Percentiles rank a stretch among this genome's conserved stretches.
Evolutionary conservation across 805 yeast species (phyloP).

Genomic region (Scheffersomyces coipomensis): DNA sequence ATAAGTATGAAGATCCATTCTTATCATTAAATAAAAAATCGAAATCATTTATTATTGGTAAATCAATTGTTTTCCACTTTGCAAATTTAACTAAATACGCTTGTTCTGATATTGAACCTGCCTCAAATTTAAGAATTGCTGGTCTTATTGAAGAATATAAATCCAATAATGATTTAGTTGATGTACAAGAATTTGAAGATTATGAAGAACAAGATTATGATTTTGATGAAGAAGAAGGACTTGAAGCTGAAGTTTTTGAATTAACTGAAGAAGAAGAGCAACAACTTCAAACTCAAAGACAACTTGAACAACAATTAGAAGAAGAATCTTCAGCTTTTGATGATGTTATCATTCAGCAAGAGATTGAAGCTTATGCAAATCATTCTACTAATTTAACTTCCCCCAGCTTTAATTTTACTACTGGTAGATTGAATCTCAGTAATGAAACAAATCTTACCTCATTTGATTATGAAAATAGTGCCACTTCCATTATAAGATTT

Average conservation of each 20-base stretch:
- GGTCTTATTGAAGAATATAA: constrained; percentile 15
- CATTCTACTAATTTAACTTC: neutral
- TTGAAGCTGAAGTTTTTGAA: constrained; percentile 5
- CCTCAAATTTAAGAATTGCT: constrained; percentile 14
- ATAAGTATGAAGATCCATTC: constrained; percentile 62
- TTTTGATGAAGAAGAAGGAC: constrained; percentile 8
- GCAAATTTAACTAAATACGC: constrained; percentile 56
- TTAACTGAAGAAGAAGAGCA: neutral
- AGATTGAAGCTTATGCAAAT: neutral
- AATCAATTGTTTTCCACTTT: constrained; percentile 56
- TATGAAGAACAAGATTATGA: constrained; percentile 6
- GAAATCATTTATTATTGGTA: constrained; percentile 59
- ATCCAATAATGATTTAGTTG: constrained; percentile 6
- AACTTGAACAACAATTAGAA: too few relatives aligned
- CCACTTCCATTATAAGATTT: neutral
- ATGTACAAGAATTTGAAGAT: constrained; percentile 6
- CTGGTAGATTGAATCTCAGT: neutral
- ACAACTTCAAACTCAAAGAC: neutral
- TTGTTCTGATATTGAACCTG: constrained; percentile 55
- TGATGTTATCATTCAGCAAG: neutral
- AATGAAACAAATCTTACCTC: neutral
- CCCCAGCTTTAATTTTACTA: neutral
- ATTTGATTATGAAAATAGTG: constrained; percentile 5
- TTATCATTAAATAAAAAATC: constrained; percentile 57
- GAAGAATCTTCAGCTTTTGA: neutral